phyloP scores from a whole-genome alignment of 257 asterid genomes.

The Solanum pennellii region DNA sequence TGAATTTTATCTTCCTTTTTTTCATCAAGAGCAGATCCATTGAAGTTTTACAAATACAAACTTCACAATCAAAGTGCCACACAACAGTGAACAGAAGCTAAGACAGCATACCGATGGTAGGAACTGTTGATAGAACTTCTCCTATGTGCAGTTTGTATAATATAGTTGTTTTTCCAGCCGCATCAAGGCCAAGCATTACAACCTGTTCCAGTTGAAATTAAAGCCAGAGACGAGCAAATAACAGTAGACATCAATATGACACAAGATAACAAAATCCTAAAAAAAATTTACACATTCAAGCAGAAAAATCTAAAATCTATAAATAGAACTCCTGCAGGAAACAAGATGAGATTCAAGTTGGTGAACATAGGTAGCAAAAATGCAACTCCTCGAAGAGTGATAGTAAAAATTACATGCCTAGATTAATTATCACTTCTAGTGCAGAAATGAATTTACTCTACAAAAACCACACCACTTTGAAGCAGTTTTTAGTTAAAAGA shows the following conservation, averaged over 20 bases:
- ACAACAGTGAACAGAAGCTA: background rate
- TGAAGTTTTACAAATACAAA: background rate
- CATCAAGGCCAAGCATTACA: constrained; percentile 99
- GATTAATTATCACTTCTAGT: background rate
- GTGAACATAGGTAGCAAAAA: background rate
- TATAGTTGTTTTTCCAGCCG: constrained; percentile 99
- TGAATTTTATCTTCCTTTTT: background rate
- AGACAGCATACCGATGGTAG: constrained; percentile 74
- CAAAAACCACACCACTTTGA: background rate
- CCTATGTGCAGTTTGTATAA: constrained; percentile 96
- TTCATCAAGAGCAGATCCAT: background rate
- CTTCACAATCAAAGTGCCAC: background rate
- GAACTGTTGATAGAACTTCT: constrained; percentile 96
- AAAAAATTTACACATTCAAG: background rate
- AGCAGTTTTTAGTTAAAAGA: background rate
- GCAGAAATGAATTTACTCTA: background rate
- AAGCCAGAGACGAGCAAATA: background rate
- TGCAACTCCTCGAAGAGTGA: background rate
- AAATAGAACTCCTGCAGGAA: background rate
- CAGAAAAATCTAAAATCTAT: background rate
- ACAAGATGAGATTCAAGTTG: background rate
- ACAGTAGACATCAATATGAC: background rate
- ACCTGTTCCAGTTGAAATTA: constrained; percentile 34
- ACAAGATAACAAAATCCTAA: background rate
- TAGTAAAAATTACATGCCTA: background rate